These are phyloP conservation scores for Aspergillus latus DNA, from an alignment of 2,329 filamentous ascomycete genomes.

Conservation along the genomic window DNA sequence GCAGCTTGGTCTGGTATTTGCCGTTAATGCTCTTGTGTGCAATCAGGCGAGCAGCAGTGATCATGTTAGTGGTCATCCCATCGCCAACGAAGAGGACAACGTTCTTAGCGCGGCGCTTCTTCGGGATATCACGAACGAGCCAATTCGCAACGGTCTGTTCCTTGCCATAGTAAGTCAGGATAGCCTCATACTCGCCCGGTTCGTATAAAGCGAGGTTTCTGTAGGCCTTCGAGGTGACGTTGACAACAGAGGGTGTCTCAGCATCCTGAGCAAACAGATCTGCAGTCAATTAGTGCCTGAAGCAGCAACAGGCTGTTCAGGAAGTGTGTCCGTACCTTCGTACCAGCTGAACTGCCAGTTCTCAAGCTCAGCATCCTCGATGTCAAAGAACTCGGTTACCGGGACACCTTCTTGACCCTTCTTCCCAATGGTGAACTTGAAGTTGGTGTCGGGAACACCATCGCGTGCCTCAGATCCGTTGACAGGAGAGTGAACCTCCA, in stretches of 20 bases:
- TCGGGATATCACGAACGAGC: conserved; percentile 69
- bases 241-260: conserved; percentile 68
- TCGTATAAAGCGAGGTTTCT: conserved; percentile 72
- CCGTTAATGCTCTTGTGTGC: conserved; percentile 82
- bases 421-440: conserved; percentile 72
- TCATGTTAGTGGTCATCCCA: conserved; percentile 56
- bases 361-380: conserved; percentile 70
- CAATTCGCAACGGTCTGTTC: conserved; percentile 72
- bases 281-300: conserved; percentile 24
- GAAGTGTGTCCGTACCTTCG: conserved; percentile 54
- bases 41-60: conserved; percentile 70
- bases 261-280: conserved; percentile 76
- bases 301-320: neutral
- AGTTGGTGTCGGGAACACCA: conserved; percentile 67
- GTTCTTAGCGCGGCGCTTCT: conserved; percentile 76
- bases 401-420: conserved; percentile 55
- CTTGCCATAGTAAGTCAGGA: conserved; percentile 71
- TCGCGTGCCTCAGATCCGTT: conserved; percentile 80
- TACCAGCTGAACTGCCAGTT: conserved; percentile 83
- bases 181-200: conserved; percentile 76
- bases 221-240: conserved; percentile 77
- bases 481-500: conserved; percentile 77
- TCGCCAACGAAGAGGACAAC: conserved; percentile 81
- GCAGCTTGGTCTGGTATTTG: conserved; percentile 73
- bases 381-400: conserved; percentile 67